A percentile compares a stretch with the other conserved stretches of the same genome.
phyloP scores from a whole-genome alignment of 176 grass and related monocot genomes.

The Calamus simplicifolius region DNA sequence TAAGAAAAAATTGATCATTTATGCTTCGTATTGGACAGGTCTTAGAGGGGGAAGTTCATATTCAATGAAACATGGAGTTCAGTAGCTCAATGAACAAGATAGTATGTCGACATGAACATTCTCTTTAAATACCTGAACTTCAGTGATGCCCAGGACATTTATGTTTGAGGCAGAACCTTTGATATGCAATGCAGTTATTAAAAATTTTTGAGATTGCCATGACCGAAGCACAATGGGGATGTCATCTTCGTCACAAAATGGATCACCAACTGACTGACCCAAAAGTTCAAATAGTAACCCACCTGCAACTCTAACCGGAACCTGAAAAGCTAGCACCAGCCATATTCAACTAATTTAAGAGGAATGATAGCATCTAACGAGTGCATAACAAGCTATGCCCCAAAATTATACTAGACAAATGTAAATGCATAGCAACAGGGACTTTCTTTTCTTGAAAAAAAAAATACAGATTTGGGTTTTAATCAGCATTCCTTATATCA shows the following conservation, averaged over 20 bases:
- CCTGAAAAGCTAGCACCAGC: conserved; percentile 17
- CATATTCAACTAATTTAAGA: too few relatives aligned
- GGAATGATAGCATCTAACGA: too few relatives aligned
- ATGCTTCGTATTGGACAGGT: too few relatives aligned
- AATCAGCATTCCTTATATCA: too few relatives aligned
- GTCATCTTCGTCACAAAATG: conserved; percentile 33
- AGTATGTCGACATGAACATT: neutral
- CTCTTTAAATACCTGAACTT: conserved; percentile 34
- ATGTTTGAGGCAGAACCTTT: conserved; percentile 36
- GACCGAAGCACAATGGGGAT: conserved; percentile 47
- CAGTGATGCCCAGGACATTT: conserved; percentile 42
- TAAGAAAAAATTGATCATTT: conserved; percentile 1
- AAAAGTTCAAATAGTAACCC: conserved; percentile 51
- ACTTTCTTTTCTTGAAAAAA: too few relatives aligned
- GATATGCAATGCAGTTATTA: conserved; percentile 43
- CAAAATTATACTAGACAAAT: too few relatives aligned
- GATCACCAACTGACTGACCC: conserved; percentile 46
- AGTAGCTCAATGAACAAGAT: neutral
- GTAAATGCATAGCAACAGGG: too few relatives aligned
- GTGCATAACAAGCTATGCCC: too few relatives aligned
- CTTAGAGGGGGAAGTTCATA: too few relatives aligned
- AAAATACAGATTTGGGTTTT: too few relatives aligned
- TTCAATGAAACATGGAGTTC: too few relatives aligned
- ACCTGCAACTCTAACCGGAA: conserved; percentile 49
- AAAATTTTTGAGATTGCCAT: conserved; percentile 53